Conservation (phyloP, 1,284 basidiomycete genomes). For the Ustilago loliicola region DNA sequence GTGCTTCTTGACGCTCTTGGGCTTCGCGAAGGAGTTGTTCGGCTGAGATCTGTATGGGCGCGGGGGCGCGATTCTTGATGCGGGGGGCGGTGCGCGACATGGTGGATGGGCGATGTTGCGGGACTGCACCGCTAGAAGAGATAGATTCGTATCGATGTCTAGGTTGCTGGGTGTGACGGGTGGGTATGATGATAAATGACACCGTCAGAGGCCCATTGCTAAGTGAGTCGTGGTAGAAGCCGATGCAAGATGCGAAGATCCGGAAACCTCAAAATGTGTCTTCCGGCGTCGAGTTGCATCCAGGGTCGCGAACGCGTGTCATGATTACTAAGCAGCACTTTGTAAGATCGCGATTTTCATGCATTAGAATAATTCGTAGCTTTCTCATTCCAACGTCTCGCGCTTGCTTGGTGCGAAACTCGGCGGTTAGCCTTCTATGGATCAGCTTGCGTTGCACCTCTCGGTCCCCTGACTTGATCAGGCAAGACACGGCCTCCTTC, state of each 20-base stretch:
- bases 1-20: slow-evolving; percentile 94
- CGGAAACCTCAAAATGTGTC: slow-evolving; percentile 5
- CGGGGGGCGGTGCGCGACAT: slow-evolving; percentile 72
- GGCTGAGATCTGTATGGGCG: slow-evolving; percentile 95
- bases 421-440: background rate
- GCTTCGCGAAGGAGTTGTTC: slow-evolving; percentile 98
- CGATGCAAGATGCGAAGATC: slow-evolving; percentile 1
- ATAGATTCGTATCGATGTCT: background rate
- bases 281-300: slow-evolving; percentile 15
- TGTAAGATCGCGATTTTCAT: no score
- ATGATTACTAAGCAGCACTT: slow-evolving; percentile 20
- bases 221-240: background rate
- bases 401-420: background rate
- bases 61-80: slow-evolving; percentile 93
- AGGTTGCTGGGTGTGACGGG: slow-evolving; percentile 8
- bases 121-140: slow-evolving; percentile 7
- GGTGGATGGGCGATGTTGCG: slow-evolving; percentile 39
- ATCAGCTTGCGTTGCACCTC: no score
- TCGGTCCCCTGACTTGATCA: no score
- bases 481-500: no score
- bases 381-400: no score
- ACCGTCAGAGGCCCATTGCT: slow-evolving; percentile 18
- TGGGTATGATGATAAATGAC: slow-evolving; percentile 12
- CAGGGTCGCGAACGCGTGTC: background rate
- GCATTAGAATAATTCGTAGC: no score